Evolutionary conservation across 768 basidiomycete species (phyloP), one percentile per base, ranked within the genome.

Genomic region (Pluteus cervinus): DNA sequence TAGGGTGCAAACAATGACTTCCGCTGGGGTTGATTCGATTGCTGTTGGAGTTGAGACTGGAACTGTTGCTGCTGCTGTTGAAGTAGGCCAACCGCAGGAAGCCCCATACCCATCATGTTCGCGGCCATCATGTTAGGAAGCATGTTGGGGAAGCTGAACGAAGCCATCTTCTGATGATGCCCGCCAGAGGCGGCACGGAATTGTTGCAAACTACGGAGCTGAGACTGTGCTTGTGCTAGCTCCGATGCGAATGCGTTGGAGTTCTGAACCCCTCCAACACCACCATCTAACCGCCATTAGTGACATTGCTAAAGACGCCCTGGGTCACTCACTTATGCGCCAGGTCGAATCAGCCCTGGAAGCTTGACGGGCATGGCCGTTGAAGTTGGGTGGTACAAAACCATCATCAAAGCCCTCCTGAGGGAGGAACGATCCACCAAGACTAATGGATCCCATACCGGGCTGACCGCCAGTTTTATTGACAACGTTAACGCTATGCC

Each of bases 1-100:
- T 99, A 99, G 38, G 96, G 96, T 41, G 94, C 94, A 57, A 99
- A 99, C 25, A 99, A 75, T 30, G 91, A 97, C 68, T 98, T 98
- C 62, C 96, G 85, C 62, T 96, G 91, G 23, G 92, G 93, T 45
- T 92, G 87, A 49, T 63, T 84, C 10, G 82, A 82, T 61, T 91
- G 88, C 54, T 96, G 93, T 54, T 94, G 91, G 15, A 97, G 71
- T 54, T 96, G 93, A 41, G 88, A 85, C 65, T 92, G 92, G 69
- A 96, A 94, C 48, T 88, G 92, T 50, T 87, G 86, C 37, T 93
- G 91, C 47, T 93, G 87, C 52, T 94, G 91, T 54, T 94, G 92
- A 43, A 92, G 73, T 16, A 93, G 62, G 57, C 82, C 91, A 56
- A 83, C 79, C 31, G 86, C 77, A 22, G 86, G 83, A 37, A 89